Conservation (phyloP, 306 rosid genomes). For the Lotus japonicus region DNA sequence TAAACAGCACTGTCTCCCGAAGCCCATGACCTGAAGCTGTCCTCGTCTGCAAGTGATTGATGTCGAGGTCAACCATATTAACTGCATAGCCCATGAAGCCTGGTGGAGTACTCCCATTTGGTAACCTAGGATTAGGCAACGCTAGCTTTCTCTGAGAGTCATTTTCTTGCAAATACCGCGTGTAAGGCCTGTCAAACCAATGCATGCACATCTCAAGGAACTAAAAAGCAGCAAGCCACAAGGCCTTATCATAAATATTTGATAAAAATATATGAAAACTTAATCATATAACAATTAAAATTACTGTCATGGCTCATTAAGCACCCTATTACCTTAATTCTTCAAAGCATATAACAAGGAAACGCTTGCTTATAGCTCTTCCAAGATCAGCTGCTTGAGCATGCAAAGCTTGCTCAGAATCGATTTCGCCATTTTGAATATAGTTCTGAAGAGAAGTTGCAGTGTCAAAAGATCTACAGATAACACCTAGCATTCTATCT, state of each 20-base stretch:
- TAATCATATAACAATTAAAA: conserved; percentile 10
- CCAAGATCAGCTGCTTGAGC: conserved; percentile 34
- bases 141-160: conserved; percentile 46
- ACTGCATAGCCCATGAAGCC: conserved; percentile 67
- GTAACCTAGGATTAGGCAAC: conserved; percentile 30
- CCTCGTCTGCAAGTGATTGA: conserved; percentile 19
- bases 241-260: no score
- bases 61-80: conserved; percentile 49
- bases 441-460: conserved; percentile 42
- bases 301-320: background rate
- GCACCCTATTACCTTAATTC: conserved; percentile 35
- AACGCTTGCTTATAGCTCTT: conserved; percentile 32
- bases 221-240: no score
- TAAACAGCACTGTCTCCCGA: conserved; percentile 50
- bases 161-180: conserved; percentile 2
- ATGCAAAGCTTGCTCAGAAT: conserved; percentile 32
- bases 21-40: conserved; percentile 44
- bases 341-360: conserved; percentile 46
- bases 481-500: conserved; percentile 53
- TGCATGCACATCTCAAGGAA: background rate
- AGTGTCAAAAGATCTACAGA: conserved; percentile 38
- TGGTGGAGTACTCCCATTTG: conserved; percentile 26
- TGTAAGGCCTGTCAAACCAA: conserved; percentile 41
- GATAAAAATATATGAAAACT: no score
- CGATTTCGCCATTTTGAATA: conserved; percentile 33